A percentile compares a stretch with the other conserved stretches of the same genome.
These are phyloP conservation scores for Phytophthora sp. DNA, from an alignment of 352 stramenopile genomes.

Conservation along the genomic window DNA sequence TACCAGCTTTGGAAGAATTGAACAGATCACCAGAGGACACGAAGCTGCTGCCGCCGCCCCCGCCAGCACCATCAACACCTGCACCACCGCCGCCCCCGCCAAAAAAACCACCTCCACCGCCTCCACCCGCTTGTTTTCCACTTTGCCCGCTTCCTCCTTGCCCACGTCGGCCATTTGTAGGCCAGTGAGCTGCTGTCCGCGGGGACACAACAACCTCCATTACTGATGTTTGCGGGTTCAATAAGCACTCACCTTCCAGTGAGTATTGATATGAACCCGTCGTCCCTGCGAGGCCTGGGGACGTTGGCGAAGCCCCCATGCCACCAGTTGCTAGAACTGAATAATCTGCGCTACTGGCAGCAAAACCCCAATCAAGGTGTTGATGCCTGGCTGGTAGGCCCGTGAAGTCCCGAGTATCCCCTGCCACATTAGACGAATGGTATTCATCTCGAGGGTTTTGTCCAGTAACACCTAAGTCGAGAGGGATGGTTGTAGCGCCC, in stretches of 20 bases:
- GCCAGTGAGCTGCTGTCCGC: constrained; percentile 28
- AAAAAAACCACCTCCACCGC: constrained; percentile 76
- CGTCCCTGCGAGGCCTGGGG: constrained; percentile 41
- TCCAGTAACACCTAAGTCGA: constrained; percentile 40
- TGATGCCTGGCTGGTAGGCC: constrained; percentile 50
- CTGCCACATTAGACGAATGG: constrained; percentile 55
- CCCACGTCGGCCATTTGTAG: constrained; percentile 44
- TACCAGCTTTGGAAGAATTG: constrained; percentile 11
- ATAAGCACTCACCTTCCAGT: constrained; percentile 44
- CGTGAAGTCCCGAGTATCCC: constrained; percentile 49
- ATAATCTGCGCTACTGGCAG: constrained; percentile 52
- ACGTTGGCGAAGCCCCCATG: constrained; percentile 28
- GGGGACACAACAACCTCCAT: constrained; percentile 38
- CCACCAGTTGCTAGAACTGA: constrained; percentile 60
- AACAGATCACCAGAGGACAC: constrained; percentile 32
- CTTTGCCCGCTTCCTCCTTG: constrained; percentile 71
- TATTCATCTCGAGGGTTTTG: constrained; percentile 55
- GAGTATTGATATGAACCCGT: constrained; percentile 55
- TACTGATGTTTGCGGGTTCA: constrained; percentile 33
- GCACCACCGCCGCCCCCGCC: constrained; percentile 74
- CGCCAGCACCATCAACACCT: constrained; percentile 64
- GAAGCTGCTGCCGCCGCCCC: constrained; percentile 71
- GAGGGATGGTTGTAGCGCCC: constrained; percentile 40
- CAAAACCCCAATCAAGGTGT: constrained; percentile 64
- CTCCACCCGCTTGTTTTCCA: constrained; percentile 78